Evolutionary conservation across 768 basidiomycete species (phyloP).

Genomic region (Leccinum disarticulatum): DNA sequence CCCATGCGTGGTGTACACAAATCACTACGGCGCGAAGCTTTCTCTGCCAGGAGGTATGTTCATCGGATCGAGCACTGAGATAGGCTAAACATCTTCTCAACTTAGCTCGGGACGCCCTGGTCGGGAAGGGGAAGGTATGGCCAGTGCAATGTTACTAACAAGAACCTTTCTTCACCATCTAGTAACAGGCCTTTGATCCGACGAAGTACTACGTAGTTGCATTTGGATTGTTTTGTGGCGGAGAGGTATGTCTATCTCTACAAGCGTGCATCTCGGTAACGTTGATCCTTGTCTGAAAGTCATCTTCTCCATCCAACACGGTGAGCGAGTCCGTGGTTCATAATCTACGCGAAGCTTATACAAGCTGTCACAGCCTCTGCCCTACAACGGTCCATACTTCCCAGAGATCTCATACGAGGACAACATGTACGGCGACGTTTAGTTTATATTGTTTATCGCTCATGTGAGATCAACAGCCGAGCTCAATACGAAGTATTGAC

Average conservation of each 20-base stretch:
- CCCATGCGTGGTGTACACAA: conserved; percentile 55
- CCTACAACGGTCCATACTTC: conserved; percentile 60
- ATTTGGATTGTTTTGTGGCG: conserved; percentile 57
- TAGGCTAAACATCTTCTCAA: conserved; percentile 24
- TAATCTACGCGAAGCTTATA: not conserved
- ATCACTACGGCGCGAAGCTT: conserved; percentile 54
- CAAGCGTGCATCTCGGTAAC: not conserved
- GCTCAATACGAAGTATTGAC: conserved; percentile 56
- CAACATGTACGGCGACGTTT: conserved; percentile 43
- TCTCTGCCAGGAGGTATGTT: conserved; percentile 41
- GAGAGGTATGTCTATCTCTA: conserved; percentile 46
- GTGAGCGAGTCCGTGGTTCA: conserved; percentile 29
- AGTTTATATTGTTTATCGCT: not conserved
- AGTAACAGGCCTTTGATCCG: conserved; percentile 46
- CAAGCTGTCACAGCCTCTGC: conserved; percentile 39
- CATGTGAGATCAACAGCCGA: conserved; percentile 35
- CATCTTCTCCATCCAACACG: conserved; percentile 63
- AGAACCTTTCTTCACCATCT: not conserved
- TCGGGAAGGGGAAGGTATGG: conserved; percentile 50
- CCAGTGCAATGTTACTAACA: not conserved
- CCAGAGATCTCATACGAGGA: conserved; percentile 57
- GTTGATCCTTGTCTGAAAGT: conserved; percentile 26
- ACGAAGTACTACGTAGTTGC: conserved; percentile 54
- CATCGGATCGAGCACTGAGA: conserved; percentile 22
- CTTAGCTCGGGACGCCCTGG: conserved; percentile 46